A percentile compares a stretch with the other conserved stretches of the same genome.
Evolutionary conservation across 164 flowering plant species (phyloP).

Genomic region (Liquidambar formosana): DNA sequence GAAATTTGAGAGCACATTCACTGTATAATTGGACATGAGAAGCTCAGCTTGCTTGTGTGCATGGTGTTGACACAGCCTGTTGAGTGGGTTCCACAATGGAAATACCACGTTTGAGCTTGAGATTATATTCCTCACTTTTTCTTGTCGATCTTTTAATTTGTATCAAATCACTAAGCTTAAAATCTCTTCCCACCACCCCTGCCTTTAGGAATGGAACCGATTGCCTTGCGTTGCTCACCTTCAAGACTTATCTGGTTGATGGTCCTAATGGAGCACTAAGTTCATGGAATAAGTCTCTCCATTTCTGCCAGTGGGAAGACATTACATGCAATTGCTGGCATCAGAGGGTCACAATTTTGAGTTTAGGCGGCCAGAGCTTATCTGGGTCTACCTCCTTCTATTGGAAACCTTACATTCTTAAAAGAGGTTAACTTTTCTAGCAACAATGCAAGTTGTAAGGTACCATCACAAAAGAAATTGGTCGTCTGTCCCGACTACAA

Average conservation of each 20-base stretch:
- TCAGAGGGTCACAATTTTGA: slow-evolving; percentile 2
- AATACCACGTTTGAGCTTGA: no score
- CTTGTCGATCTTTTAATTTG: no score
- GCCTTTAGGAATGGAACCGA: slow-evolving; percentile 7
- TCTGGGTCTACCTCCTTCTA: slow-evolving; percentile 5
- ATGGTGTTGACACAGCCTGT: no score
- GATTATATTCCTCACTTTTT: no score
- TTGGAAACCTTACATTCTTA: slow-evolving; percentile 16
- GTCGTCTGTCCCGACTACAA: slow-evolving; percentile 12
- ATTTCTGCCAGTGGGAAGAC: slow-evolving; percentile 12
- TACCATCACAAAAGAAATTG: slow-evolving; percentile 17
- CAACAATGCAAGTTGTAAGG: slow-evolving; percentile 9
- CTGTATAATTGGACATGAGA: no score
- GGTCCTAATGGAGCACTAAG: neutral
- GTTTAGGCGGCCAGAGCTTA: neutral
- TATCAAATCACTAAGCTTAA: no score
- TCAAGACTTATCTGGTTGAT: neutral
- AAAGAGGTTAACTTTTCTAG: neutral
- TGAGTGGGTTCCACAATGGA: no score
- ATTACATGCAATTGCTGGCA: neutral
- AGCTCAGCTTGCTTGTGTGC: no score
- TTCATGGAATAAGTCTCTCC: slow-evolving; percentile 18
- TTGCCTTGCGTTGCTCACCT: slow-evolving; percentile 1
- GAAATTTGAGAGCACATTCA: no score
- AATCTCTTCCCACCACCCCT: neutral